phyloP scores from a whole-genome alignment of 257 asterid species.

The Mitragyna speciosa region DNA sequence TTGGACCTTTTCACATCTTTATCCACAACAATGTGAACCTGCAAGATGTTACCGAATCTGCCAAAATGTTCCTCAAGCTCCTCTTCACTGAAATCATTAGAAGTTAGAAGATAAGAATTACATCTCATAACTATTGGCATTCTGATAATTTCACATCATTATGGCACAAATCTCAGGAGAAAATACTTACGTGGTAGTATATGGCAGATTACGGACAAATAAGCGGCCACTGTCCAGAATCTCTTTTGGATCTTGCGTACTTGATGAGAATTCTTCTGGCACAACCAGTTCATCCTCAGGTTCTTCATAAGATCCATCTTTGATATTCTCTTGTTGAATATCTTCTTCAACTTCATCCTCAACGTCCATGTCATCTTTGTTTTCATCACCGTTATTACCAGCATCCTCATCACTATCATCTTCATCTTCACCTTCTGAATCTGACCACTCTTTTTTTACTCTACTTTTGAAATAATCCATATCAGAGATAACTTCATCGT shows the following conservation, averaged over 20 bases:
- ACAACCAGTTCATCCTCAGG: slow-evolving; percentile 28
- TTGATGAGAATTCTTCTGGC: slow-evolving; percentile 38
- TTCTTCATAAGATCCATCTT: slow-evolving; percentile 39
- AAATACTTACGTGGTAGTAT: slow-evolving; percentile 66
- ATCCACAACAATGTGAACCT: slow-evolving; percentile 87
- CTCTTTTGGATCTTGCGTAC: slow-evolving; percentile 43
- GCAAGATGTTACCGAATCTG: slow-evolving; percentile 62
- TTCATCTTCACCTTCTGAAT: slow-evolving; percentile 58
- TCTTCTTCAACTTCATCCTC: slow-evolving; percentile 33
- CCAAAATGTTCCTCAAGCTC: slow-evolving; percentile 71
- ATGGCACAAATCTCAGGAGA: background rate
- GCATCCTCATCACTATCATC: slow-evolving; percentile 36
- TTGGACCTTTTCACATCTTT: slow-evolving; percentile 84
- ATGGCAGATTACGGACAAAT: slow-evolving; percentile 83
- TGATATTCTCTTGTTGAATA: slow-evolving; percentile 32
- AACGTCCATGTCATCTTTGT: slow-evolving; percentile 22
- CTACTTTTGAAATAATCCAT: slow-evolving; percentile 75
- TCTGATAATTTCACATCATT: background rate
- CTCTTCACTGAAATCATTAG: slow-evolving; percentile 60
- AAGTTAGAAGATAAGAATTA: background rate
- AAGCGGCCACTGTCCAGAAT: slow-evolving; percentile 66
- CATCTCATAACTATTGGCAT: background rate
- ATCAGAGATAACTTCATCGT: slow-evolving; percentile 58
- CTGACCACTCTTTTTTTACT: slow-evolving; percentile 67
- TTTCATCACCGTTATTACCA: slow-evolving; percentile 30